These are phyloP conservation scores for Baudoinia panamericana DNA, from an alignment of 495 filamentous ascomycete species.

Conservation along the genomic window DNA sequence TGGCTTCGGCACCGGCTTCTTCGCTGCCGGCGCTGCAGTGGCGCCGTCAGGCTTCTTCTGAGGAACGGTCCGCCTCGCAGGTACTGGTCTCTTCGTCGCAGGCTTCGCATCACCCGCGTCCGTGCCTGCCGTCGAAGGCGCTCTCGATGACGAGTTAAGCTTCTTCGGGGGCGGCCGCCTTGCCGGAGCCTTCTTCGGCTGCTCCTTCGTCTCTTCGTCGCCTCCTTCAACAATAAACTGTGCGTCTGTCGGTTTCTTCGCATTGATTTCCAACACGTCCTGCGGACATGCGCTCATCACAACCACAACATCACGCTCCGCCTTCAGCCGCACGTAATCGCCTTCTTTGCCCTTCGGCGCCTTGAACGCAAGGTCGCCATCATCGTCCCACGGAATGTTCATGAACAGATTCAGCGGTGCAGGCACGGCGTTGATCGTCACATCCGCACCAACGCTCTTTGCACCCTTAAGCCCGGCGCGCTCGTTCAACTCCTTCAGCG, in stretches of 20 bases:
- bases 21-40: constrained; percentile 6
- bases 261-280: constrained; percentile 28
- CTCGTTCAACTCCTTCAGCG: constrained; percentile 32
- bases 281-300: constrained; percentile 34
- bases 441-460: constrained; percentile 26
- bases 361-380: constrained; percentile 22
- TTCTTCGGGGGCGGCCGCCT: constrained; percentile 7
- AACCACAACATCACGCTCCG: constrained; percentile 30
- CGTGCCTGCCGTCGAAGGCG: constrained; percentile 43
- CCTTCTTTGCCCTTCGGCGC: constrained; percentile 27
- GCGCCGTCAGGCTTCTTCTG: neutral
- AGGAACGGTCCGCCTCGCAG: constrained; percentile 3
- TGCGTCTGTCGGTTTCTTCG: constrained; percentile 26
- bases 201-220: constrained; percentile 1
- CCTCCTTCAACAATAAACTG: constrained; percentile 26
- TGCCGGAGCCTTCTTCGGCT: neutral
- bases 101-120: constrained; percentile 22
- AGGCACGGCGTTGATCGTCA: constrained; percentile 25
- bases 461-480: constrained; percentile 28
- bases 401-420: constrained; percentile 34
- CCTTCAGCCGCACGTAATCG: constrained; percentile 29
- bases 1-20: constrained; percentile 11
- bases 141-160: constrained; percentile 27
- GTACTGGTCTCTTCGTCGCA: constrained; percentile 7
- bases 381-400: constrained; percentile 29